These are phyloP conservation scores for Closterium sp. DNA, from an alignment of 139 green algal genomes.

Conservation along the genomic window DNA sequence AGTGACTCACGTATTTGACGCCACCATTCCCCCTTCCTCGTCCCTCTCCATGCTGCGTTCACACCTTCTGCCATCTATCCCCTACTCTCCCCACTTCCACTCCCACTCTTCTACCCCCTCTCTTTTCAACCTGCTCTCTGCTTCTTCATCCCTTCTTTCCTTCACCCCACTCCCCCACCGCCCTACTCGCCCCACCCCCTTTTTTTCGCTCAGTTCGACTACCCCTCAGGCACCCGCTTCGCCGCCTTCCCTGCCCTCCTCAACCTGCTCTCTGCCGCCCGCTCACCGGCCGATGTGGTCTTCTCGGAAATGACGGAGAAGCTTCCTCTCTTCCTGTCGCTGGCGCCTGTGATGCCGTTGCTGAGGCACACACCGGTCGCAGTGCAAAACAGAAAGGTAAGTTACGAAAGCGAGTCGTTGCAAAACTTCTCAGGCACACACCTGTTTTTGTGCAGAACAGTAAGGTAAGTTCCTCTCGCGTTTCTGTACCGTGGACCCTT, in stretches of 20 bases:
- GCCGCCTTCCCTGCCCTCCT: not conserved
- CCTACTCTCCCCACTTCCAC: too few species aligned
- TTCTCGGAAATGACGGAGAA: not conserved
- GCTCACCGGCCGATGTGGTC: not conserved
- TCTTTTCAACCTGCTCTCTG: too few species aligned
- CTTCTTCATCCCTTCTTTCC: too few species aligned
- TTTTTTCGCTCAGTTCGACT: not conserved
- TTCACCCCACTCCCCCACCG: not conserved
- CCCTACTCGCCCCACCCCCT: not conserved
- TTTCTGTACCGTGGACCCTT: too few species aligned
- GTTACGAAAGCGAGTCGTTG: not conserved
- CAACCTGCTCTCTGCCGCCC: not conserved
- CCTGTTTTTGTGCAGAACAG: too few species aligned
- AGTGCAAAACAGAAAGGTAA: not conserved
- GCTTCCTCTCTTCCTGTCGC: not conserved
- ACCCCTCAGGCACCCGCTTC: not conserved
- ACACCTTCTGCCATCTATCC: too few species aligned
- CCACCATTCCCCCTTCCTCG: too few species aligned
- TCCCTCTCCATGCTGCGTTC: too few species aligned
- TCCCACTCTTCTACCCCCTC: too few species aligned
- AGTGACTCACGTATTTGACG: not conserved
- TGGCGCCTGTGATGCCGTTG: not conserved
- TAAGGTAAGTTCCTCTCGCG: too few species aligned
- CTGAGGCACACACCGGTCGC: not conserved
- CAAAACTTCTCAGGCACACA: too few species aligned